Evolutionary conservation across 352 stramenopile genomes (phyloP).

Genomic region (Phytophthora hybrid): DNA sequence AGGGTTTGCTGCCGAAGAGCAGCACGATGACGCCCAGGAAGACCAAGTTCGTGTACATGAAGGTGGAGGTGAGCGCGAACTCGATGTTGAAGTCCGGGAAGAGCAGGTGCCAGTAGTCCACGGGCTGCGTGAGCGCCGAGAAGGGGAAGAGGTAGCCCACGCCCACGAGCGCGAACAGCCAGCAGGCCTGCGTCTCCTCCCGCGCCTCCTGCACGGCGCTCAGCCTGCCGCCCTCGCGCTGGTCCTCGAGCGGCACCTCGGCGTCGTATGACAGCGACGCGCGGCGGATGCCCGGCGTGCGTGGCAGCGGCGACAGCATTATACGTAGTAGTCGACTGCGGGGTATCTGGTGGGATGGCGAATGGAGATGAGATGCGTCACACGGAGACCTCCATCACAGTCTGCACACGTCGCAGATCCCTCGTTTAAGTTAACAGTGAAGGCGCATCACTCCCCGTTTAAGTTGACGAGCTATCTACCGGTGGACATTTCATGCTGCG

Average conservation of each 20-base stretch:
- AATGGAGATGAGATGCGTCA: slow-evolving; percentile 17
- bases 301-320: slow-evolving; percentile 74
- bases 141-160: slow-evolving; percentile 90
- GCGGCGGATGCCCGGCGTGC: slow-evolving; percentile 49
- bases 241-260: slow-evolving; percentile 39
- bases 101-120: slow-evolving; percentile 89
- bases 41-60: slow-evolving; percentile 88
- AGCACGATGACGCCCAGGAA: slow-evolving; percentile 75
- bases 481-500: slow-evolving; percentile 43
- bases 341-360: neutral
- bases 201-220: slow-evolving; percentile 40
- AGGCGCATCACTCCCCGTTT: neutral
- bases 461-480: neutral
- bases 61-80: slow-evolving; percentile 83
- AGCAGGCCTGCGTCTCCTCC: slow-evolving; percentile 63
- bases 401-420: slow-evolving; percentile 24
- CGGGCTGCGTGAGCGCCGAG: slow-evolving; percentile 88
- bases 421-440: neutral
- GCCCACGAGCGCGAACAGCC: slow-evolving; percentile 78
- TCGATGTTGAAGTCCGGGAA: slow-evolving; percentile 91
- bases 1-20: slow-evolving; percentile 56
- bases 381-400: slow-evolving; percentile 1
- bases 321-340: neutral
- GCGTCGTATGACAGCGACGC: slow-evolving; percentile 48
- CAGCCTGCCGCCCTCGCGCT: slow-evolving; percentile 35